Evolutionary conservation across 768 basidiomycete genomes (phyloP), one percentile per base, ranked within the genome.

Genomic region (Tephrocybe sp.): DNA sequence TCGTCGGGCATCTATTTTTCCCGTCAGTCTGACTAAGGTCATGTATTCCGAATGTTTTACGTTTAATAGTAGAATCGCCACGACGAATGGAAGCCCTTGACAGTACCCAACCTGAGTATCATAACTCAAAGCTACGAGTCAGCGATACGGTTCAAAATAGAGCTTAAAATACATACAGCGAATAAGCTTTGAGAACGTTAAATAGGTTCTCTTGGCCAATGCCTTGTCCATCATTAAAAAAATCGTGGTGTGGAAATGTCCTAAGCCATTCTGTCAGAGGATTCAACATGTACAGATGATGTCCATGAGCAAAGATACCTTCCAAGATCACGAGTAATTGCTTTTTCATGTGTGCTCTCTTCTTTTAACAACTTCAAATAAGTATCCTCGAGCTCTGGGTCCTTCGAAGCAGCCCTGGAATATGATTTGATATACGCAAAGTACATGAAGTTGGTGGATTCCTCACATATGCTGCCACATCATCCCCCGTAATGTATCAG

Each of bases 181-280:
- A 97, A 65, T 98, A 99, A 9, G 97, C 97, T 65, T 98, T 98
- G 25, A 97, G 76, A 29, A 99, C 94, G 62, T 97, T 98, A 73
- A 97, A 97, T 29, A 99, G 68, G 61, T 95, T 94, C 67, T 97
- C 95, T 65, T 98, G 94, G 2, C 97, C 97, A 22, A 94, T 87
- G 8, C 95, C 97, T 59, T 90, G 88, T 2, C 87, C 93, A 57
- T 97, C 90, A 36, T 83, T 92, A 67, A 98, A 99, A 71, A 92
- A 97, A 39, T 90, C 87, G 60, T 98, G 94, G 63, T 94, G 90
- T 21, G 97, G 97, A 69, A 99, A 97, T 3, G 97, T 99, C 64
- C 91, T 89, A n/a, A 9, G 12, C 18, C 6, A 7, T 54, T 38
- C 12, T 37, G 36, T 50, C 29, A 53, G 44, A 31, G 52, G 24